Evolutionary conservation across 2,329 filamentous ascomycete genomes (phyloP).

Genomic region (Aspergillus quadrilineatus): DNA sequence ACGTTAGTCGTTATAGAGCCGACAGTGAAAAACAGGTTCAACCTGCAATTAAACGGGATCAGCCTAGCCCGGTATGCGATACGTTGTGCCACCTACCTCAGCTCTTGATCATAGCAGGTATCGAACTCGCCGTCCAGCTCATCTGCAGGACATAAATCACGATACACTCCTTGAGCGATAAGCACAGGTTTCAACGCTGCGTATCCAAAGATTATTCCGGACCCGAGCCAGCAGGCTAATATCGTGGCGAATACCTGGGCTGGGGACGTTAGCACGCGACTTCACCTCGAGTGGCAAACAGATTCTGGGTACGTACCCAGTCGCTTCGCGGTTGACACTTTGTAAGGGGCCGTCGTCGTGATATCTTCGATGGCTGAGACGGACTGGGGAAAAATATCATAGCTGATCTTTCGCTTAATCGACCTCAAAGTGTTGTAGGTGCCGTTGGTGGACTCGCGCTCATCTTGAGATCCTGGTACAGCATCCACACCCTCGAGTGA

Average conservation of each 20-base stretch:
- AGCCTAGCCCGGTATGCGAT: neutral
- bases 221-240: constrained; percentile 71
- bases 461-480: constrained; percentile 29
- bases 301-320: constrained; percentile 25
- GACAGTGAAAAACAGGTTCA: constrained; percentile 90
- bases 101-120: constrained; percentile 60
- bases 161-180: constrained; percentile 70
- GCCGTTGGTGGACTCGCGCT: constrained; percentile 13
- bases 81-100: constrained; percentile 40
- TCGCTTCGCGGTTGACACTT: constrained; percentile 44
- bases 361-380: constrained; percentile 39
- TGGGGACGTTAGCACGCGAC: constrained; percentile 15
- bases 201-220: constrained; percentile 80
- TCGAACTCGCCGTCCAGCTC: constrained; percentile 47
- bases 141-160: constrained; percentile 59
- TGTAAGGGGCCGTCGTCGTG: constrained; percentile 50
- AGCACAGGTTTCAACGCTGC: constrained; percentile 81
- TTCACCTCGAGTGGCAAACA: neutral
- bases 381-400: constrained; percentile 47
- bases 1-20: constrained; percentile 87
- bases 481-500: constrained; percentile 51
- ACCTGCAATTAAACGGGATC: constrained; percentile 29
- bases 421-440: constrained; percentile 11
- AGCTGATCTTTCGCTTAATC: constrained; percentile 30
- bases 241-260: constrained; percentile 65